phyloP scores from a whole-genome alignment of 2,329 filamentous ascomycete genomes.

The Gyromitra esculenta region DNA sequence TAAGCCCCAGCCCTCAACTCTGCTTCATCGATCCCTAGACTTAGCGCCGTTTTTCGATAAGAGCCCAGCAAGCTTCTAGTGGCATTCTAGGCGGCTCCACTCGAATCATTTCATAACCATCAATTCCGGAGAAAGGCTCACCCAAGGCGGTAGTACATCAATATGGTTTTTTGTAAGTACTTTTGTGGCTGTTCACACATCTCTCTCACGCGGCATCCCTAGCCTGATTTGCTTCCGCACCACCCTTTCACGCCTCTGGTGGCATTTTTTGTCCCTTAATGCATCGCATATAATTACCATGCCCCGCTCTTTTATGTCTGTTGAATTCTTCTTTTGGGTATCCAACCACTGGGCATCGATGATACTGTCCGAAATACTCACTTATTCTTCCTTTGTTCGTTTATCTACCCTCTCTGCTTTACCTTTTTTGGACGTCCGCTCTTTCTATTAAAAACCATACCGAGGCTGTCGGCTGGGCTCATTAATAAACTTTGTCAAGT shows the following conservation, averaged over 20 bases:
- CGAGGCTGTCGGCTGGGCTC: not conserved
- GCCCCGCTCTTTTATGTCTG: not conserved
- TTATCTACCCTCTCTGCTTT: not conserved
- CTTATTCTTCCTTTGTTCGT: constrained; percentile 6
- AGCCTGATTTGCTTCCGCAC: constrained; percentile 1
- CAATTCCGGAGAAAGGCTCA: constrained; percentile 3
- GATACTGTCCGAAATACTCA: constrained; percentile 27
- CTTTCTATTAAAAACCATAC: constrained; percentile 6
- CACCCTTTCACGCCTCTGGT: not conserved
- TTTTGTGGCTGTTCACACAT: constrained; percentile 29
- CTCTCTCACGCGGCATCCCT: constrained; percentile 2
- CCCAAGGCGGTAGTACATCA: not conserved
- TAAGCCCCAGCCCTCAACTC: not conserved
- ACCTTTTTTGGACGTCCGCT: constrained; percentile 15
- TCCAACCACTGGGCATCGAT: constrained; percentile 30
- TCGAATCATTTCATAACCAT: not conserved
- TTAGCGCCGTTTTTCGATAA: constrained; percentile 3
- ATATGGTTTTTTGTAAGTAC: constrained; percentile 14
- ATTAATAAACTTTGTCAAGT: constrained; percentile 11
- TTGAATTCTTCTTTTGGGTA: not conserved
- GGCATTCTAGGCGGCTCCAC: constrained; percentile 12
- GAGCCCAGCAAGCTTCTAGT: constrained; percentile 13
- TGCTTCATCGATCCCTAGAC: constrained; percentile 8
- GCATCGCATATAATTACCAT: constrained; percentile 5
- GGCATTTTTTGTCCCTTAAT: not conserved